Evolutionary conservation across 1,284 basidiomycete genomes (phyloP), one percentile per base, ranked within the genome.

Genomic region (Athelia sp.): DNA sequence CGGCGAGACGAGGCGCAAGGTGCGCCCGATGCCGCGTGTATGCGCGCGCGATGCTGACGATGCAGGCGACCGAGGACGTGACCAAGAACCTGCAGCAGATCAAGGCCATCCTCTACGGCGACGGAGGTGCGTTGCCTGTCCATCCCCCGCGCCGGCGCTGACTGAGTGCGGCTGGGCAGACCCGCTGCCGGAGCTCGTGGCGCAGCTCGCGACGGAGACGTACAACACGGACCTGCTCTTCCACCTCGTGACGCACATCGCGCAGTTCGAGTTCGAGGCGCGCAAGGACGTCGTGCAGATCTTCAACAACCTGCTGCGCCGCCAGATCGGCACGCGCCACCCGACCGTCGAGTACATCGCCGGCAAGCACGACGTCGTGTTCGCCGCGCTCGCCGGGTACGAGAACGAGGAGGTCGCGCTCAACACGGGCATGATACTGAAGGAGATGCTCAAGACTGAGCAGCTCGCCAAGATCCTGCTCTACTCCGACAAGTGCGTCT

Each of bases 361-460:
- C 24, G 81, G 82, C 24, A 88, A 90, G 59, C 90, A 86, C 18
- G 91, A 96, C 29, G 84, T 98, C 46, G 79, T 99, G 52, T 97
- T 97, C 62, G 82, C 87, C 4, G 82, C 93, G 1, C 75, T 98
- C 36, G 84, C 84, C 50, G 93, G 93, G 56, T 99, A 99, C 63
- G 86, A 87, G 65, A 93, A 97, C 60, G 89, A 95, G 58, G 96
- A 99, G 53, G 79, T 98, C 44, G 94, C 95, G 4, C 77, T 99
- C 51, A 99, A 99, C 63, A 98, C 97, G 0, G 97, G 97, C 8
- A 96, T 98, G 92, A 91, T 99, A 51, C 73, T 99, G 46, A 88
- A 93, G 58, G 97, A 99, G 73, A 98, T 99, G 92, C 72, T 99
- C 53, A 79, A 90, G 54, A 92, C 98, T 65, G 97, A 99, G 67